These are phyloP conservation scores for Bruguiera sexangula DNA, from an alignment of 345 rosid genomes.

Conservation along the genomic window DNA sequence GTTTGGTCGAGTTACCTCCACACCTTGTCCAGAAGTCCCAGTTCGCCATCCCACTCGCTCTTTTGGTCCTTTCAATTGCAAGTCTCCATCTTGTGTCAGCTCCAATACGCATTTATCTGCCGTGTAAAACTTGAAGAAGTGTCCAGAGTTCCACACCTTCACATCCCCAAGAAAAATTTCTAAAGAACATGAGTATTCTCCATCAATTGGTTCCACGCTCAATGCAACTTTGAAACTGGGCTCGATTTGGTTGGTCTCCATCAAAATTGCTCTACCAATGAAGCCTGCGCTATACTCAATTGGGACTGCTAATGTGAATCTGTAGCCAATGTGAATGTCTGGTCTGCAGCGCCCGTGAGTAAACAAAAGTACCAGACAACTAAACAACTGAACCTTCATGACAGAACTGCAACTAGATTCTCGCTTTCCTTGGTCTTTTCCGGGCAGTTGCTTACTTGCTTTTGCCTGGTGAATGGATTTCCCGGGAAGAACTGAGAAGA, in stretches of 20 bases:
- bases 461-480: neutral
- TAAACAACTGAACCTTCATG: slow-evolving; percentile 35
- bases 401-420: neutral
- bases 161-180: slow-evolving; percentile 74
- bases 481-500: slow-evolving; percentile 7
- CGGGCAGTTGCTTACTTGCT: neutral
- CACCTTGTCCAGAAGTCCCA: slow-evolving; percentile 81
- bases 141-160: slow-evolving; percentile 89
- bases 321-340: slow-evolving; percentile 44
- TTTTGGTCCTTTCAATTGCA: slow-evolving; percentile 53
- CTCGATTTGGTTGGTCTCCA: slow-evolving; percentile 35
- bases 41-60: slow-evolving; percentile 71
- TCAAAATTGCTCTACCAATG: slow-evolving; percentile 64
- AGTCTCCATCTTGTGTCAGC: slow-evolving; percentile 65
- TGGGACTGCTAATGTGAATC: slow-evolving; percentile 56
- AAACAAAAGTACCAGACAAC: slow-evolving; percentile 24
- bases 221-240: slow-evolving; percentile 63
- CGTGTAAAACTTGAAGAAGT: slow-evolving; percentile 54
- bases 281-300: slow-evolving; percentile 41
- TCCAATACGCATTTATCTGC: slow-evolving; percentile 55
- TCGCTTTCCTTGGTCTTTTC: neutral
- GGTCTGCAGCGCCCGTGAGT: slow-evolving; percentile 40
- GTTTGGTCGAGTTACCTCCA: slow-evolving; percentile 53
- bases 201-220: slow-evolving; percentile 56
- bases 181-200: slow-evolving; percentile 57